Conservation (phyloP, 345 rosid genomes). For the Limnanthes douglasii region DNA sequence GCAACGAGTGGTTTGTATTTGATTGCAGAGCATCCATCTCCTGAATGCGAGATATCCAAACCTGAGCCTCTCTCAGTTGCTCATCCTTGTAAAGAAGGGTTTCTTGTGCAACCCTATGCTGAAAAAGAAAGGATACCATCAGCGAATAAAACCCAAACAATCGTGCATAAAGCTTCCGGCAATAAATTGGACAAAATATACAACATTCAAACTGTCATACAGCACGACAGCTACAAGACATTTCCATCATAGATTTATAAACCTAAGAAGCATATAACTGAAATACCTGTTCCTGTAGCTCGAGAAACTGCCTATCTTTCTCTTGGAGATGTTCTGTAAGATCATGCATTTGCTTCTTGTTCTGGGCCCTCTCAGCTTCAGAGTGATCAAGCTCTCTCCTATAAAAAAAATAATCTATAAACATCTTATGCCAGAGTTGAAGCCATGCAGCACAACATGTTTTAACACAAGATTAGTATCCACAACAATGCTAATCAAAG, state of each 20-base stretch:
- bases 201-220: no score
- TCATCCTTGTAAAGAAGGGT: conserved; percentile 70
- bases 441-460: no score
- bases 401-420: conserved; percentile 10
- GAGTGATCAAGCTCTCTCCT: conserved; percentile 82
- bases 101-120: conserved; percentile 91
- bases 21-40: conserved; percentile 85
- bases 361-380: conserved; percentile 68
- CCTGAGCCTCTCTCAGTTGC: conserved; percentile 66
- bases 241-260: background rate
- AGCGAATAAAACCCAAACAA: no score
- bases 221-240: no score
- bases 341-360: conserved; percentile 45
- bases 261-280: background rate
- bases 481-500: no score
- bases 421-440: no score
- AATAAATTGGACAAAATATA: no score
- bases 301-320: conserved; percentile 49
- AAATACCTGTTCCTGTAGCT: conserved; percentile 67
- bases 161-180: background rate
- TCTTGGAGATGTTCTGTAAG: conserved; percentile 67
- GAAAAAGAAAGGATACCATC: no score
- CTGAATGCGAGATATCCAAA: conserved; percentile 73
- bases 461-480: no score
- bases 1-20: conserved; percentile 53